Percentiles rank a stretch among this genome's conserved stretches.
phyloP scores from a whole-genome alignment of 805 yeast genomes.

The Ogataea wickerhamii region DNA sequence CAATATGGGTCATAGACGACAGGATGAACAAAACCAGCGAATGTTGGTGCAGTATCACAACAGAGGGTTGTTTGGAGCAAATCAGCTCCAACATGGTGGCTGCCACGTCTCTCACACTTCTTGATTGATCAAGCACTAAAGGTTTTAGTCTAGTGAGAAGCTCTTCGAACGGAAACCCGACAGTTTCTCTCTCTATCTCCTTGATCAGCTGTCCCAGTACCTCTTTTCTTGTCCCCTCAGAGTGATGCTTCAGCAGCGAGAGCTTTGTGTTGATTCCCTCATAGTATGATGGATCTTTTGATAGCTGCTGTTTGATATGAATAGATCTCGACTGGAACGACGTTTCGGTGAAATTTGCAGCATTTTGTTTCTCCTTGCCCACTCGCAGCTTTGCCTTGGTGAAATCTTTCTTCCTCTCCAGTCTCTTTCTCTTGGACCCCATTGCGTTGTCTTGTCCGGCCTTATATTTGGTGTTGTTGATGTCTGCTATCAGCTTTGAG shows the following conservation, averaged over 20 bases:
- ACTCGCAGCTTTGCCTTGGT: slow-evolving; percentile 77
- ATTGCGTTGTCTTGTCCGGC: no score
- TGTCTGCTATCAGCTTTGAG: no score
- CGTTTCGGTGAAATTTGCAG: slow-evolving; percentile 79
- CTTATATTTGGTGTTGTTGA: no score
- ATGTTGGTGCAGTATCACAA: slow-evolving; percentile 58
- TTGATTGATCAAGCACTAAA: slow-evolving; percentile 62
- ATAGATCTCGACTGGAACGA: slow-evolving; percentile 70
- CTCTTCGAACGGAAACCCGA: slow-evolving; percentile 47
- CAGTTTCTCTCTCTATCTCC: slow-evolving; percentile 11
- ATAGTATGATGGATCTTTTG: slow-evolving; percentile 27
- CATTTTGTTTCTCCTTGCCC: slow-evolving; percentile 73
- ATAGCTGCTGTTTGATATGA: slow-evolving; percentile 37
- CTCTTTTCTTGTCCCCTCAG: slow-evolving; percentile 66
- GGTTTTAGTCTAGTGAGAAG: slow-evolving; percentile 58
- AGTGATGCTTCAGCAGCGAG: slow-evolving; percentile 72
- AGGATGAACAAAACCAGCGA: slow-evolving; percentile 68
- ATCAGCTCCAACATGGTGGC: slow-evolving; percentile 45
- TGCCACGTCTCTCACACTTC: slow-evolving; percentile 58
- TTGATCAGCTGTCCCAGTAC: slow-evolving; percentile 47
- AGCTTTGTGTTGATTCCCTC: slow-evolving; percentile 56
- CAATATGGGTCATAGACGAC: slow-evolving; percentile 92
- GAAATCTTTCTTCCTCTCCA: slow-evolving; percentile 71
- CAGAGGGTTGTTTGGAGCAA: slow-evolving; percentile 47
- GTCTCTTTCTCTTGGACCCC: slow-evolving; percentile 55